Evolutionary conservation across 352 stramenopile species (phyloP).

Genomic region (Phytophthora cajani): DNA sequence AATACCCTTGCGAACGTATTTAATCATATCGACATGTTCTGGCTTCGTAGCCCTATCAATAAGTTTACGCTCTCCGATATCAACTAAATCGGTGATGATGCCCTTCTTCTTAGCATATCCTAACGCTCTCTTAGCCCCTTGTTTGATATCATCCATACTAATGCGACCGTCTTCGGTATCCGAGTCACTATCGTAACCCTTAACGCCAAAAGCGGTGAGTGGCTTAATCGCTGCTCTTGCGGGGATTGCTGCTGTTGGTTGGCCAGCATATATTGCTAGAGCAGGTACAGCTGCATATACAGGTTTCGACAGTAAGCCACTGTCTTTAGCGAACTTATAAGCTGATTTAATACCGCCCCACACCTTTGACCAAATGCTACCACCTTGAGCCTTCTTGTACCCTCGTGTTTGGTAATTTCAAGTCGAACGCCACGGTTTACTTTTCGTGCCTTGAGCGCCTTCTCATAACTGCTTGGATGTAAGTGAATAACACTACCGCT

Average conservation of each 20-base stretch:
- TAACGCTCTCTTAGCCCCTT: too few relatives aligned
- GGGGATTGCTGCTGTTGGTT: background rate
- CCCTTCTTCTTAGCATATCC: background rate
- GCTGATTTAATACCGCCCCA: background rate
- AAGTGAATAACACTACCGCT: background rate
- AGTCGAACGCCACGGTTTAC: background rate
- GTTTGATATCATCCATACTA: too few relatives aligned
- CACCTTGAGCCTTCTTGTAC: background rate
- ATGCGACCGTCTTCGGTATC: too few relatives aligned
- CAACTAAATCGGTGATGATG: background rate
- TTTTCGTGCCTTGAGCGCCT: background rate
- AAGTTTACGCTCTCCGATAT: background rate
- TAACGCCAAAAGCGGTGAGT: background rate
- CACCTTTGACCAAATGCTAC: background rate
- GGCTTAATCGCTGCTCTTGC: background rate
- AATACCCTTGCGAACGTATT: too few relatives aligned
- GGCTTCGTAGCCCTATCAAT: too few relatives aligned
- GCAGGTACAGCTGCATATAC: background rate
- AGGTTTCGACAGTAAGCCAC: background rate
- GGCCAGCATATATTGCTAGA: background rate
- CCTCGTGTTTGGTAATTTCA: background rate
- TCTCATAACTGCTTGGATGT: slow-evolving; percentile 1
- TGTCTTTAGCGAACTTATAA: slow-evolving; percentile 6
- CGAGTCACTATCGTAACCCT: too few relatives aligned
- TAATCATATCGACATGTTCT: too few relatives aligned